Evolutionary conservation across 1,139 yeast genomes (phyloP), one percentile per base, ranked within the genome.

Genomic region (Debaryomycetaceae sp.): DNA sequence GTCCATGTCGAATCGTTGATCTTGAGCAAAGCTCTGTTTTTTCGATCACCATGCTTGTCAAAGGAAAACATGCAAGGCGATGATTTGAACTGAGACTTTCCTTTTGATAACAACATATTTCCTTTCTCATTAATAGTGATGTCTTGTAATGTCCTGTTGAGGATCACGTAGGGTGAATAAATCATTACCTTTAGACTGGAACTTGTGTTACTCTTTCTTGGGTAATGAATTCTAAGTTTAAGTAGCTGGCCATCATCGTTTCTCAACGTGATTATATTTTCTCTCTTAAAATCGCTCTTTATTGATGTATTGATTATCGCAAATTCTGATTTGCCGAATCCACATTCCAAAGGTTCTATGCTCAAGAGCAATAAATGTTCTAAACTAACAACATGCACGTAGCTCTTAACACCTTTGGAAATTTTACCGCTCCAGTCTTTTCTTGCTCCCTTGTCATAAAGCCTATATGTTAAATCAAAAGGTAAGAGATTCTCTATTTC

Each of bases 21-120:
- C 45, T 76, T 75, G 9, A 91, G 53, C n/a, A 75, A 59, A 0
- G 94, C 95, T 44, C 95, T 71, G 50, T 84, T 84, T 35, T 73
- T 75, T 34, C 81, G 73, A 40, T 79, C 83, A 8, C 65, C 67
- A 35, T 71, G 77, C 26, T 67, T 69, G 17, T 80, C 84, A 56
- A 87, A 91, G 0, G 98, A 91, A 67, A 92, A 91, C 87, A 92
- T 80, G 40, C 76, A 77, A 0, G 97, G 96, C 13, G 65, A 54
- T 60, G 43, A 57, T 46, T 34, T 62, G 8, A 61, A 33, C 41
- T 61, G 30, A 43, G 61, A 19, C 39, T 50, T 48, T 15, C 67
- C 67, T 11, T 53, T 50, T 1, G 73, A 65, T 17, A 65, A 59
- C 41, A 79, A 55, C 17, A 76, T 67, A 50, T 86, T 88, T 18